Conservation (phyloP, 345 rosid species). For the Lumnitzera racemosa region DNA sequence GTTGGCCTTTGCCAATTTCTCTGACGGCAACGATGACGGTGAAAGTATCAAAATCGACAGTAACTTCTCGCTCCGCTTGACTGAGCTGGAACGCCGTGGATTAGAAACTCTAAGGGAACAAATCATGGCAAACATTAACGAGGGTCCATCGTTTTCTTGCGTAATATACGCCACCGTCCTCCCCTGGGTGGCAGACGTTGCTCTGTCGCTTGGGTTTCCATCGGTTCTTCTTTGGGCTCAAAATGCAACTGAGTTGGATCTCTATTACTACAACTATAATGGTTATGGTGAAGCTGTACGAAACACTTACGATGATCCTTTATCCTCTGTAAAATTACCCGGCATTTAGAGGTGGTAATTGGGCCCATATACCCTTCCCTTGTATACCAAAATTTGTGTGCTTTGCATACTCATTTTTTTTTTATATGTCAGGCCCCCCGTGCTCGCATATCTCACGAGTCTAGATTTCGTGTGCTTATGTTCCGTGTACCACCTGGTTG, state of each 20-base stretch:
- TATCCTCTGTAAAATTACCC: background rate
- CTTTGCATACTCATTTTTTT: too few relatives aligned
- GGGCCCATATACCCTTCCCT: too few relatives aligned
- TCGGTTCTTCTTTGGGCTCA: too few relatives aligned
- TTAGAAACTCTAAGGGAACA: slow-evolving; percentile 7
- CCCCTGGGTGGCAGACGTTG: too few relatives aligned
- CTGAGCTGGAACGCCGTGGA: slow-evolving; percentile 3
- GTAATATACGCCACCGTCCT: background rate
- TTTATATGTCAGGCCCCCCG: too few relatives aligned
- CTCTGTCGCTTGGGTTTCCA: too few relatives aligned
- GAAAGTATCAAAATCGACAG: slow-evolving; percentile 5
- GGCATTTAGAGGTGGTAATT: background rate
- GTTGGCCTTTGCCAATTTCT: slow-evolving; percentile 29
- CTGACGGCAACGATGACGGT: slow-evolving; percentile 54
- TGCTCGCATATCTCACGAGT: too few relatives aligned
- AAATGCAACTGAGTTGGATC: background rate
- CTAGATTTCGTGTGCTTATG: too few relatives aligned
- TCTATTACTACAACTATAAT: background rate
- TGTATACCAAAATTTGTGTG: too few relatives aligned
- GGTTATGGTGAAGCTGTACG: background rate
- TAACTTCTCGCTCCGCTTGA: slow-evolving; percentile 5
- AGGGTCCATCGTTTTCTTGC: too few relatives aligned
- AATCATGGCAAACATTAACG: background rate
- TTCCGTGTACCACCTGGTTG: too few relatives aligned
- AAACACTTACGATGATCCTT: background rate